Percentiles rank a stretch among this genome's conserved stretches.
phyloP scores from a whole-genome alignment of 139 green algal genomes.

The Auxenochlorella pyrenoidosa region DNA sequence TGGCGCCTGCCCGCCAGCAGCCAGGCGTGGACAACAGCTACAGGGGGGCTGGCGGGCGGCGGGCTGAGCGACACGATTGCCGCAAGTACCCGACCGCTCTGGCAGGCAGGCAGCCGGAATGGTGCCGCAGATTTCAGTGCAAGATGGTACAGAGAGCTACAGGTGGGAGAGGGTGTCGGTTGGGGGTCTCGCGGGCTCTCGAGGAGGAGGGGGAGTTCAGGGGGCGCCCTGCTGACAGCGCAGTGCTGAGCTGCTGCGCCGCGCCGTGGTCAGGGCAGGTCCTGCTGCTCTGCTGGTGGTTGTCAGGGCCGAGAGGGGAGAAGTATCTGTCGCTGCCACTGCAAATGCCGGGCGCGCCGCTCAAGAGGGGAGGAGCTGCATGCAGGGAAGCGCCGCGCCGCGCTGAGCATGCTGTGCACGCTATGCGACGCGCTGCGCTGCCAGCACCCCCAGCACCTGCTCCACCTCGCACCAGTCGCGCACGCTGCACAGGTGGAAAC shows the following conservation, averaged over 20 bases:
- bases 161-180: not conserved
- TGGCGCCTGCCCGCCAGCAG: too few species aligned
- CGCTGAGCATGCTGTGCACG: not conserved
- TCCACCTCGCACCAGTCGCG: constrained; percentile 53
- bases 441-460: constrained; percentile 39
- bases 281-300: not conserved
- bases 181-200: not conserved
- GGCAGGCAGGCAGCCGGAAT: too few species aligned
- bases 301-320: not conserved
- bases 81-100: too few species aligned
- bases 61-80: too few species aligned
- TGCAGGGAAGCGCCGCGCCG: not conserved
- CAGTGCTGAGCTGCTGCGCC: too few species aligned
- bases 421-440: constrained; percentile 12
- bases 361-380: not conserved
- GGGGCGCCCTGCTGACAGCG: too few species aligned
- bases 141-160: not conserved
- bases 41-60: too few species aligned
- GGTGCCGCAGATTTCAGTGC: too few species aligned
- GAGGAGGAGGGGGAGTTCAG: too few species aligned
- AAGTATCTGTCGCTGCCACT: too few species aligned
- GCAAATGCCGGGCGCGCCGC: not conserved
- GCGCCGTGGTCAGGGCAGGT: not conserved
- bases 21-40: too few species aligned
- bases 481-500: constrained; percentile 4